Evolutionary conservation across 352 stramenopile genomes (phyloP).

Genomic region (Globisporangium nodosum): DNA sequence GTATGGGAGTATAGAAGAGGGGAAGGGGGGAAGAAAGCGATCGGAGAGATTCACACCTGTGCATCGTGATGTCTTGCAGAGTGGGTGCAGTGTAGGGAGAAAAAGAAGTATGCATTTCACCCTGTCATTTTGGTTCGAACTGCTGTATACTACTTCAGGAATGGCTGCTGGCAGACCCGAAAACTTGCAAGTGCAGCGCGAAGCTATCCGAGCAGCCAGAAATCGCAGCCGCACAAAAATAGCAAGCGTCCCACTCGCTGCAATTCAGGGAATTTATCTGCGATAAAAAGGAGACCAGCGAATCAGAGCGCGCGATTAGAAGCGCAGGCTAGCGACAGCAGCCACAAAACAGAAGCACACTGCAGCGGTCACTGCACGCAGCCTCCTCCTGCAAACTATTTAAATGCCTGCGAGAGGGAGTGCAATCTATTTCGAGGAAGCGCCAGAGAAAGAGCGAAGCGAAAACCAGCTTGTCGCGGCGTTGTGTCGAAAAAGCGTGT

Average conservation of each 20-base stretch:
- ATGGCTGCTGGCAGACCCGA: no score
- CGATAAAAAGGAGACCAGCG: no score
- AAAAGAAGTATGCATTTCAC: no score
- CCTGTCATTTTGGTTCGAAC: no score
- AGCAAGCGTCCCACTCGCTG: no score
- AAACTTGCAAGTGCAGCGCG: not conserved
- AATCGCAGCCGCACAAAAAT: not conserved
- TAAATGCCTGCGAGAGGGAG: not conserved
- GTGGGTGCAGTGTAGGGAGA: not conserved
- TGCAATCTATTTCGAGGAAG: not conserved
- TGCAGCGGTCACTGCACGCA: no score
- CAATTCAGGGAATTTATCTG: no score
- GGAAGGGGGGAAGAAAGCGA: not conserved
- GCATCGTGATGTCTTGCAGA: not conserved
- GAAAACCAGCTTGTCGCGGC: not conserved
- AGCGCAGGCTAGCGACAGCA: not conserved
- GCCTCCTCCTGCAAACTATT: not conserved
- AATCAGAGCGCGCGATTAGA: no score
- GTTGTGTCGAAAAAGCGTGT: not conserved
- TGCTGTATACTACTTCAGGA: no score
- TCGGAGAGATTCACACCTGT: not conserved
- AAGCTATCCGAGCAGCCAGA: not conserved
- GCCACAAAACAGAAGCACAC: no score
- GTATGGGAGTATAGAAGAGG: not conserved
- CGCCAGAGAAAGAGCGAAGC: not conserved